Conservation (phyloP, 2,329 filamentous ascomycete genomes). For the Cryphonectria carpinicola region DNA sequence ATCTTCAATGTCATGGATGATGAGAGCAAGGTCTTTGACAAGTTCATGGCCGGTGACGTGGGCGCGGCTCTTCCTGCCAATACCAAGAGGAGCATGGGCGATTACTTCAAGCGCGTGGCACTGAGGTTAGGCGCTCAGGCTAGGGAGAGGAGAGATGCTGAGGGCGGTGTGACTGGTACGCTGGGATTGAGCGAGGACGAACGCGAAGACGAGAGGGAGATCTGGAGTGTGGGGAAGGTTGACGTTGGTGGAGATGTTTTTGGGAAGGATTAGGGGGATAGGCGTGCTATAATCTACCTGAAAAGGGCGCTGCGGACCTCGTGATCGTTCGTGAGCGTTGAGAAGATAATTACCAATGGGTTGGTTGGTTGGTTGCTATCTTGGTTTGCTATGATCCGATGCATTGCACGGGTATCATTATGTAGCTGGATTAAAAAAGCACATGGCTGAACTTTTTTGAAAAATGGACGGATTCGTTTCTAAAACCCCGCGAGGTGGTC, state of each 20-base stretch:
- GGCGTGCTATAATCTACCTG: slow-evolving; percentile 5
- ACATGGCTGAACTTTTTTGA: not conserved
- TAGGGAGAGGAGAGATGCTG: slow-evolving; percentile 85
- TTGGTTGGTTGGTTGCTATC: slow-evolving; percentile 24
- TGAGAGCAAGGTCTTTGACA: slow-evolving; percentile 85
- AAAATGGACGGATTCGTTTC: not conserved
- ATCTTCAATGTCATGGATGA: slow-evolving; percentile 90
- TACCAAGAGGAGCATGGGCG: slow-evolving; percentile 86
- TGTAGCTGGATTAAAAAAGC: not conserved
- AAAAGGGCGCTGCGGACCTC: not conserved
- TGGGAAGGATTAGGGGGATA: slow-evolving; percentile 40
- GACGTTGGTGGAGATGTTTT: slow-evolving; percentile 71
- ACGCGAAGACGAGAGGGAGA: slow-evolving; percentile 89
- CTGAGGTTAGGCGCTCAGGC: slow-evolving; percentile 83
- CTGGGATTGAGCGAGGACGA: slow-evolving; percentile 89
- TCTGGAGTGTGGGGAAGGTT: slow-evolving; percentile 92
- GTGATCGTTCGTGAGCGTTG: not conserved
- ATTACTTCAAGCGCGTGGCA: slow-evolving; percentile 96
- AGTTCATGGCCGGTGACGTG: slow-evolving; percentile 75
- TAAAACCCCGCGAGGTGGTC: not conserved
- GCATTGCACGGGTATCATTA: slow-evolving; percentile 10
- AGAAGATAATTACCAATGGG: not conserved
- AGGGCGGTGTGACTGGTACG: slow-evolving; percentile 79
- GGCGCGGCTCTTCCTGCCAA: slow-evolving; percentile 67
- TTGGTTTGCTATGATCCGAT: slow-evolving; percentile 3